Evolutionary conservation across 257 asterid species (phyloP).

Genomic region (Salvia miltiorrhiza): DNA sequence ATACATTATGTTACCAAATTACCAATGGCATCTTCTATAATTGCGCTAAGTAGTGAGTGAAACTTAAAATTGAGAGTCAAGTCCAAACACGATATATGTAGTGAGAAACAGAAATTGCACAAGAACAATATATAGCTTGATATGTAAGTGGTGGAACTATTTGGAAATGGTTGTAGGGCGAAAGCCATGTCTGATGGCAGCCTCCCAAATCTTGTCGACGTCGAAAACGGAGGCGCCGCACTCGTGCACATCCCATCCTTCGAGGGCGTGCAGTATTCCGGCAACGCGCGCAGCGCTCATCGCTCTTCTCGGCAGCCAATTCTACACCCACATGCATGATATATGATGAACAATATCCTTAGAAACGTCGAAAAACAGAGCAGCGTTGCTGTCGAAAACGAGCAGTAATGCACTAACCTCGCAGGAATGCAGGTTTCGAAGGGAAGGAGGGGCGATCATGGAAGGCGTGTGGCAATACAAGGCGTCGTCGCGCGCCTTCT

Average conservation of each 20-base stretch:
- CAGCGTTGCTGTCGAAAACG: too few relatives aligned
- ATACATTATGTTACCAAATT: too few relatives aligned
- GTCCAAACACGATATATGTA: not conserved
- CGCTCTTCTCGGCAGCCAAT: slow-evolving; percentile 75
- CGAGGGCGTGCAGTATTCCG: slow-evolving; percentile 71
- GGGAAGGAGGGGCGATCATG: slow-evolving; percentile 59
- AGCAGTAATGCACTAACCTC: too few relatives aligned
- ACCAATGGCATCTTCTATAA: not conserved
- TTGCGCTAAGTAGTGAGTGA: not conserved
- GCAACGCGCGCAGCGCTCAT: slow-evolving; percentile 73
- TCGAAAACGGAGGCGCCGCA: slow-evolving; percentile 56
- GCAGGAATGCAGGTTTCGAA: slow-evolving; percentile 71
- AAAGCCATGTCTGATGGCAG: slow-evolving; percentile 66
- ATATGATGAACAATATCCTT: not conserved
- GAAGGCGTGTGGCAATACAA: slow-evolving; percentile 64
- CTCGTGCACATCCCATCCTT: slow-evolving; percentile 70
- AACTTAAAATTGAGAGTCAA: not conserved
- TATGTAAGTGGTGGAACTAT: not conserved
- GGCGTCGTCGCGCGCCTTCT: slow-evolving; percentile 47
- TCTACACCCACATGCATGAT: slow-evolving; percentile 25
- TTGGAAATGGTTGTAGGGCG: slow-evolving; percentile 35
- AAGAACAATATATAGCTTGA: not conserved
- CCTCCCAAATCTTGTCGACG: slow-evolving; percentile 45
- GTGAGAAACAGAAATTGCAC: not conserved
- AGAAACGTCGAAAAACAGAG: not conserved